Percentiles rank a stretch among this genome's conserved stretches.
phyloP scores from a whole-genome alignment of 257 asterid species.

The Ehretia macrophylla region DNA sequence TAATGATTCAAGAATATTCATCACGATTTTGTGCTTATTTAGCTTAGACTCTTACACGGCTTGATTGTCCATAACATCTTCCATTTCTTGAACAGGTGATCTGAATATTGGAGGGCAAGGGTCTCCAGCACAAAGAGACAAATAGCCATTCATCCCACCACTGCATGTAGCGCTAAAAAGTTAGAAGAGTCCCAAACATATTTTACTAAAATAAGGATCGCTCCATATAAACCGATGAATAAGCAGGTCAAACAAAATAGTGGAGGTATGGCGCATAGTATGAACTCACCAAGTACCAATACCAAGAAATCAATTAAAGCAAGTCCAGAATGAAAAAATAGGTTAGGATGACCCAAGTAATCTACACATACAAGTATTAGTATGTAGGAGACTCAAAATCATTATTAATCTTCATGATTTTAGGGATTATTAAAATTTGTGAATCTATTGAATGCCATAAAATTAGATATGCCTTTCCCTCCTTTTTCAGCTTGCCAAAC shows the following conservation, averaged over 20 bases:
- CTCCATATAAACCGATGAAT: background rate
- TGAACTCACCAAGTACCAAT: too few relatives aligned
- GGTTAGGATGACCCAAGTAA: too few relatives aligned
- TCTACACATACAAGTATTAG: too few relatives aligned
- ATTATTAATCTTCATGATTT: too few relatives aligned
- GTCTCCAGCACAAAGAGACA: conserved; percentile 90
- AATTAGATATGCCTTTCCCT: too few relatives aligned
- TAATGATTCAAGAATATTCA: background rate
- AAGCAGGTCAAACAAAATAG: background rate
- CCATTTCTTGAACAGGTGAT: conserved; percentile 88
- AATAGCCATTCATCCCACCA: conserved; percentile 97
- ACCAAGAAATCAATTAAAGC: too few relatives aligned
- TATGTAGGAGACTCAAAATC: too few relatives aligned
- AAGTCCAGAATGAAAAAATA: too few relatives aligned
- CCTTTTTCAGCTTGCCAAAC: too few relatives aligned
- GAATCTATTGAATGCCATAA: too few relatives aligned
- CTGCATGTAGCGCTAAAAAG: conserved; percentile 44
- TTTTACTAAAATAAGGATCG: background rate
- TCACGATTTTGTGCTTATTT: background rate
- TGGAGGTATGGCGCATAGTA: background rate
- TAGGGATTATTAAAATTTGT: too few relatives aligned
- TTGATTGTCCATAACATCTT: conserved; percentile 89
- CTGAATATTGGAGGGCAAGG: conserved; percentile 94
- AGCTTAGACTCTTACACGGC: conserved; percentile 63
- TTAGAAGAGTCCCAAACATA: conserved; percentile 25